A percentile compares a stretch with the other conserved stretches of the same genome.
phyloP scores from a whole-genome alignment of 495 filamentous ascomycete species.

The Filosporella fistucella region DNA sequence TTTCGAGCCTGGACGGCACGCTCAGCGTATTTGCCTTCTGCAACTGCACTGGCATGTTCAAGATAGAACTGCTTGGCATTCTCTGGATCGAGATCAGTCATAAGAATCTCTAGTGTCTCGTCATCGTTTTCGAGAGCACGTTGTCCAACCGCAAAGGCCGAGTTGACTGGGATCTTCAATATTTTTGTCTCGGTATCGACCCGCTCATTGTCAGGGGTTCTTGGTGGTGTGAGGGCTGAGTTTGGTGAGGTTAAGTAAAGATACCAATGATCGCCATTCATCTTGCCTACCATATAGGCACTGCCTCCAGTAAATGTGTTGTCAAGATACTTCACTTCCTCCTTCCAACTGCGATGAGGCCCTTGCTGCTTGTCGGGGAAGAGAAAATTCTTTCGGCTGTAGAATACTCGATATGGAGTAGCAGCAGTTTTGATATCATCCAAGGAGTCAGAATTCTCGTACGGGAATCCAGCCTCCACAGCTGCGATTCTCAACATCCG shows the following conservation, averaged over 20 bases:
- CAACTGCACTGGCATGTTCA: conserved; percentile 85
- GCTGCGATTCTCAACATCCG: conserved; percentile 90
- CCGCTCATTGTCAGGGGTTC: conserved; percentile 55
- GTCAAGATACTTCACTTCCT: conserved; percentile 91
- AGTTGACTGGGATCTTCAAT: conserved; percentile 45
- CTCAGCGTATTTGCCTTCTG: conserved; percentile 69
- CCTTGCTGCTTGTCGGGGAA: conserved; percentile 93
- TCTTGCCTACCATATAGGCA: conserved; percentile 99
- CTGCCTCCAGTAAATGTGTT: conserved; percentile 86
- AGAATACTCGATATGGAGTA: conserved; percentile 93
- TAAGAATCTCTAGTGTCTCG: conserved; percentile 95
- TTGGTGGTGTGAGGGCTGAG: conserved; percentile 76
- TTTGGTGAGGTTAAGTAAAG: conserved; percentile 90
- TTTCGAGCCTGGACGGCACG: conserved; percentile 53
- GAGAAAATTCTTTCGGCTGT: conserved; percentile 97
- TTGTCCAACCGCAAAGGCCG: conserved; percentile 13
- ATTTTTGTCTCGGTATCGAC: conserved; percentile 63
- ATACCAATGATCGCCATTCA: conserved; percentile 99
- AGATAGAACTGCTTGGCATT: conserved; percentile 97
- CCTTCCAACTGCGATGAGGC: conserved; percentile 94
- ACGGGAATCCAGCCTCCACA: conserved; percentile 77
- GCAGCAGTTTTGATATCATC: conserved; percentile 61
- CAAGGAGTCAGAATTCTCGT: conserved; percentile 7
- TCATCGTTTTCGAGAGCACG: conserved; percentile 45
- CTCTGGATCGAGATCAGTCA: conserved; percentile 93